Conservation (phyloP, 2,329 filamentous ascomycete genomes). For the Hypoxylon sp. region DNA sequence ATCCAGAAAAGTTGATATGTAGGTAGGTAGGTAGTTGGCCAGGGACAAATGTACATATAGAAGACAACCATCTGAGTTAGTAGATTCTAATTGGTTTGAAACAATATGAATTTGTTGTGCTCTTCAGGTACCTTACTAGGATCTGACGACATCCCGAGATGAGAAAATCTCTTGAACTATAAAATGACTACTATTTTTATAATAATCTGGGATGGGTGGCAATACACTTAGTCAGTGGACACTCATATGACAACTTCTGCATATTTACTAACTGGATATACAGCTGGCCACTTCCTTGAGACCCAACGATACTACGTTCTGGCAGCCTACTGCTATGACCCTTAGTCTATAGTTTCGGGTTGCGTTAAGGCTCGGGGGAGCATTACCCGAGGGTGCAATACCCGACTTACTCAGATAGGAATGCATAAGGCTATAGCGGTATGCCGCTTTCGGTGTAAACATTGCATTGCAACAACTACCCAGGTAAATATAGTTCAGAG, state of each 20-base stretch:
- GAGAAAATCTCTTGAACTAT: not conserved
- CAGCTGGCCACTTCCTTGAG: constrained; percentile 9
- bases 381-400: constrained; percentile 38
- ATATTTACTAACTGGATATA: constrained; percentile 9
- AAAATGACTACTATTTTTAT: constrained; percentile 2
- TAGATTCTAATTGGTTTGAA: not conserved
- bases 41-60: not conserved
- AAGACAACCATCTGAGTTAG: not conserved
- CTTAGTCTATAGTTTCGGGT: constrained; percentile 11
- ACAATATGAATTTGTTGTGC: not conserved
- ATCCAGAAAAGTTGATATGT: not conserved
- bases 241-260: constrained; percentile 14
- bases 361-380: constrained; percentile 22
- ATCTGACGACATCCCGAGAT: not conserved
- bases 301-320: constrained; percentile 17
- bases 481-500: not conserved
- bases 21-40: not conserved
- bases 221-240: constrained; percentile 1
- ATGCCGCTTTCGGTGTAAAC: constrained; percentile 20
- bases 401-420: constrained; percentile 38
- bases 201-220: not conserved
- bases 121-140: not conserved
- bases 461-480: constrained; percentile 7
- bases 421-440: constrained; percentile 24
- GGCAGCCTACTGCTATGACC: constrained; percentile 4